These are phyloP conservation scores for Morella rubra DNA, from an alignment of 306 rosid species.

Conservation along the genomic window DNA sequence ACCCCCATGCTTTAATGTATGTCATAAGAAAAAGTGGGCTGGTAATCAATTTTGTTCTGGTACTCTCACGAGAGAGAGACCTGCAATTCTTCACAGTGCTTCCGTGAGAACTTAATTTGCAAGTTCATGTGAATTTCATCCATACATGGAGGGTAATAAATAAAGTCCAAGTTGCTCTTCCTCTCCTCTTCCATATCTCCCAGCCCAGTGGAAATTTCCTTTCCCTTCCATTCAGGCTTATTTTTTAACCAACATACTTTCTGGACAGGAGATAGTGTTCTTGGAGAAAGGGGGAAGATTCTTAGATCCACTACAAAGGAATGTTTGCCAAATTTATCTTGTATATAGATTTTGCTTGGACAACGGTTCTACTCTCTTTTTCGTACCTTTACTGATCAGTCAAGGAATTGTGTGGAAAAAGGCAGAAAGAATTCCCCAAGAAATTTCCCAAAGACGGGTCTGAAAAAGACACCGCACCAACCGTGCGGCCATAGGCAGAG, in stretches of 20 bases:
- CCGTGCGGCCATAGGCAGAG: conserved; percentile 34
- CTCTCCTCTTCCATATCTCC: no score
- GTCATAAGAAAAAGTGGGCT: neutral
- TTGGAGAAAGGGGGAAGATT: no score
- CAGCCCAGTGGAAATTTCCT: no score
- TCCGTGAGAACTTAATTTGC: conserved; percentile 33
- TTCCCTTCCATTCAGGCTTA: no score
- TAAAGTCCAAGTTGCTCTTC: no score
- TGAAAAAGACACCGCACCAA: conserved; percentile 30
- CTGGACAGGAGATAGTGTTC: no score
- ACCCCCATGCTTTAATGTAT: neutral
- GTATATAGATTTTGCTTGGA: neutral
- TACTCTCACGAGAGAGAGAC: conserved; percentile 24
- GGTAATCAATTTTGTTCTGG: conserved; percentile 10
- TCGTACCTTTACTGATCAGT: neutral
- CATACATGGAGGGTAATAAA: neutral
- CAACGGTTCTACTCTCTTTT: neutral
- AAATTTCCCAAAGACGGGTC: conserved; percentile 5
- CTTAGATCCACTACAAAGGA: no score
- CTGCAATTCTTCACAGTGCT: conserved; percentile 12
- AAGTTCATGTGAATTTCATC: neutral
- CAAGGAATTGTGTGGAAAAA: neutral
- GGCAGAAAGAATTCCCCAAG: neutral
- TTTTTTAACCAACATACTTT: no score
- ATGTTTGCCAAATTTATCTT: no score